phyloP scores from a whole-genome alignment of 306 rosid species.

The Heteromeles arbutifolia region DNA sequence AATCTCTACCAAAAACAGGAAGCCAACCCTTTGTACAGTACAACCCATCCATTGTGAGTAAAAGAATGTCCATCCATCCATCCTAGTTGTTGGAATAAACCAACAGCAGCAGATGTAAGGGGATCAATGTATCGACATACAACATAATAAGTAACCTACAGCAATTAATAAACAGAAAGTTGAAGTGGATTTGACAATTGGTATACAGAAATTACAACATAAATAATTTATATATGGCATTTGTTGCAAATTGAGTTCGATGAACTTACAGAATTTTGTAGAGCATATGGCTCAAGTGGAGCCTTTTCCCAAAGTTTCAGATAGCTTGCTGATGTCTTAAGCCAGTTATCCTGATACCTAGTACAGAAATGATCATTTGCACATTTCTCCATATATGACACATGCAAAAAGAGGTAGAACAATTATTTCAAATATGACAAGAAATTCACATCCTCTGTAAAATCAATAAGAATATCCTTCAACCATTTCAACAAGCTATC shows the following conservation, averaged over 20 bases:
- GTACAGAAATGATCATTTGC: constrained; percentile 10
- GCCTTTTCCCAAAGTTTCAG: constrained; percentile 94
- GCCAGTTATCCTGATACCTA: constrained; percentile 99
- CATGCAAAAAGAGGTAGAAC: background rate
- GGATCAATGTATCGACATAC: constrained; percentile 96
- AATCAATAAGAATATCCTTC: background rate
- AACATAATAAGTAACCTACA: constrained; percentile 75
- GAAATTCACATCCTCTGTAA: background rate
- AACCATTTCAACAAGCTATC: background rate
- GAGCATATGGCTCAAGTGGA: constrained; percentile 94
- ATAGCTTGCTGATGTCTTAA: constrained; percentile 75
- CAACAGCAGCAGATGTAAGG: constrained; percentile 82
- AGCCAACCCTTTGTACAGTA: too few relatives aligned
- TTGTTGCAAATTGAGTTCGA: constrained; percentile 15
- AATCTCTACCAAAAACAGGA: too few relatives aligned
- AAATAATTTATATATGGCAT: constrained; percentile 5
- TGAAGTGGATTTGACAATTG: constrained; percentile 4
- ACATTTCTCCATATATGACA: background rate
- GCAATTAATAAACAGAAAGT: constrained; percentile 22
- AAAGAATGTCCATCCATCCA: too few relatives aligned
- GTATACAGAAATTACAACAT: background rate
- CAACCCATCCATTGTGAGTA: too few relatives aligned
- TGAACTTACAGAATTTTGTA: constrained; percentile 75
- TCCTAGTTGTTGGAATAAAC: constrained; percentile 94
- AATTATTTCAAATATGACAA: background rate